phyloP scores from a whole-genome alignment of 768 basidiomycete genomes.

The Dacryopinax spathularia region DNA sequence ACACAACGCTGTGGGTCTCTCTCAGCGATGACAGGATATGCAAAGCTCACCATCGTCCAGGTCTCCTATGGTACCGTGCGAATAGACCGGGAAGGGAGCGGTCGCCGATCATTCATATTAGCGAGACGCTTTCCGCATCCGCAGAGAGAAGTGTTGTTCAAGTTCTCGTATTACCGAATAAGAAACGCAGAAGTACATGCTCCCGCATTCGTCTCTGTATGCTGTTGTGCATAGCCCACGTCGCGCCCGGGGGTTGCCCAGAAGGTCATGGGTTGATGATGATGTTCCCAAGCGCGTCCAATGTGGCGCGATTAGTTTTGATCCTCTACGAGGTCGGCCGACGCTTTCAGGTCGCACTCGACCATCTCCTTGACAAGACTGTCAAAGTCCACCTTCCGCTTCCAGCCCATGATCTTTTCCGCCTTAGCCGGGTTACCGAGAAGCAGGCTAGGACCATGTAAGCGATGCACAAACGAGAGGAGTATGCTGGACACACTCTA shows the following conservation, averaged over 20 bases:
- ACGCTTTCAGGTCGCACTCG: constrained; percentile 57
- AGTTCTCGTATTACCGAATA: not conserved
- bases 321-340: constrained; percentile 62
- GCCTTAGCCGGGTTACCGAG: constrained; percentile 84
- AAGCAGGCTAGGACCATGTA: constrained; percentile 41
- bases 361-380: constrained; percentile 88
- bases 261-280: no score
- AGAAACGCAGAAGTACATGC: not conserved
- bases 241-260: no score
- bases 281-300: not conserved
- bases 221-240: not conserved
- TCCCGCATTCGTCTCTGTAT: not conserved
- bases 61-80: not conserved
- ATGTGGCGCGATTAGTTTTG: constrained; percentile 41
- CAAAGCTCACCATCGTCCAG: not conserved
- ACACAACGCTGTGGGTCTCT: not conserved
- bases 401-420: constrained; percentile 79
- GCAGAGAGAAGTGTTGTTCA: not conserved
- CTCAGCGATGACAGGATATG: not conserved
- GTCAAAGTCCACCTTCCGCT: constrained; percentile 70
- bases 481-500: constrained; percentile 51
- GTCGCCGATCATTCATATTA: not conserved
- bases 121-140: not conserved
- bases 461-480: not conserved
- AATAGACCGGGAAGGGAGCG: no score